Base-by-base conservation (phyloP, 2,329 filamentous ascomycete species). In the Periglandula ipomoeae region DNA sequence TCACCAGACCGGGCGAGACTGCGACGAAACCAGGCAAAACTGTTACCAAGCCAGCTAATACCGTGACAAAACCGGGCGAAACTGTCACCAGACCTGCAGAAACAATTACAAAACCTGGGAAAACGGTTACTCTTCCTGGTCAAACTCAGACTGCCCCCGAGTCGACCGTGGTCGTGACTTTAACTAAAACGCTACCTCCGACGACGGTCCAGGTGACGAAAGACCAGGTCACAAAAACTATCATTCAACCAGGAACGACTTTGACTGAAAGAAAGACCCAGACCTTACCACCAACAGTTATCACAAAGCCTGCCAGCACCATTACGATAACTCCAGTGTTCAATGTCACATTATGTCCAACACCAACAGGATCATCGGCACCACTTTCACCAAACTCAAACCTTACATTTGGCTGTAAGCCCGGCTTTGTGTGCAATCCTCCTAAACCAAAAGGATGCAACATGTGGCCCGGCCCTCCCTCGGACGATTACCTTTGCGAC, bases 381-480 rank as follows among this genome's bases (percentile, higher is more conserved):
- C 53, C 60, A 1, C 63, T 71, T 13, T 50, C 65, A 37, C 56
- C 61, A 4, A 56, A 55, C 17, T 72, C 72, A 2, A 55, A 76
- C 46, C 64, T 63, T 35, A 76, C 74, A 0, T 81, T 72, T 66
- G 78, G 78, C 45, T 81, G 78, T 58, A 45, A 53, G 11, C 74
- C 76, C 2, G 75, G 76, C 27, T 72, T 58, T 15, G 68, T 81
- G 24, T 81, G 78, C 63, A 71, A 69, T 52, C 70, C 71, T n/a
- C 66, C 65, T 3, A 78, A 73, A 59, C 73, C 75, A 0, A 55
- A 47, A 0, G 65, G 64, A 20, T 81, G 78, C 59, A 71, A 74
- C 52, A 49, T 79, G n/a, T 81, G 72, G 68, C 68, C 67, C 0
- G 66, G 67, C 6, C 61, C 70, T 7, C 78, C 78, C 0, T 54